Evolutionary conservation across 2,329 filamentous ascomycete species (phyloP).

Genomic region (Pestalotiopsis fici): DNA sequence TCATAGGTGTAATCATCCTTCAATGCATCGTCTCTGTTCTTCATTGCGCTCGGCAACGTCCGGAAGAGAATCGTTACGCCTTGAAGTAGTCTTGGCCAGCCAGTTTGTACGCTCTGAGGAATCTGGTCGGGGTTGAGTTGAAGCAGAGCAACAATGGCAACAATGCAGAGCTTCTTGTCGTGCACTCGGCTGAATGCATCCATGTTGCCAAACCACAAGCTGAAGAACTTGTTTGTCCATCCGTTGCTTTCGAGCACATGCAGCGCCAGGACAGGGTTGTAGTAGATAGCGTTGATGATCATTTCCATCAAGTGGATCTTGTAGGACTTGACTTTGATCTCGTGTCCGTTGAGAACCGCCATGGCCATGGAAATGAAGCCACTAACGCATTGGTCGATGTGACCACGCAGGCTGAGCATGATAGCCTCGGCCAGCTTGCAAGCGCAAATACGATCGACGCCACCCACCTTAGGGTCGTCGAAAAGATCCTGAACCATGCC

Average conservation of each 20-base stretch:
- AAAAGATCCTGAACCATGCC: conserved; percentile 97
- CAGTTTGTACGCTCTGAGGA: conserved; percentile 88
- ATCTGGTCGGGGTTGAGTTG: conserved; percentile 79
- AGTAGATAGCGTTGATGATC: conserved; percentile 97
- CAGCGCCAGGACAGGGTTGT: conserved; percentile 85
- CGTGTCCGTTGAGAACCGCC: conserved; percentile 72
- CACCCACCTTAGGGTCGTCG: conserved; percentile 85
- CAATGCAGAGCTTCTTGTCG: conserved; percentile 98
- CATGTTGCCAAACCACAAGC: conserved; percentile 96
- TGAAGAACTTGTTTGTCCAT: conserved; percentile 99
- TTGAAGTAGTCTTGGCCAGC: conserved; percentile 87
- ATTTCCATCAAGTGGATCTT: conserved; percentile 98
- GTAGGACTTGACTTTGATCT: conserved; percentile 89
- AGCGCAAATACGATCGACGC: conserved; percentile 92
- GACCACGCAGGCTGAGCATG: conserved; percentile 90
- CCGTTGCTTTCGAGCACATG: conserved; percentile 86
- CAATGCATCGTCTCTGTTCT: conserved; percentile 89
- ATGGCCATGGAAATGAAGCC: conserved; percentile 91
- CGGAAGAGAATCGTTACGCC: conserved; percentile 92
- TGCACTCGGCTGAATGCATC: conserved; percentile 91
- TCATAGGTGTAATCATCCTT: conserved; percentile 82
- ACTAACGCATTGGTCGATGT: conserved; percentile 84
- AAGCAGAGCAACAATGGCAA: conserved; percentile 85
- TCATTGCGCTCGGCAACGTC: conserved; percentile 82
- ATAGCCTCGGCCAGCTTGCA: conserved; percentile 97